Percentiles rank a stretch among this genome's conserved stretches.
These are phyloP conservation scores for Lasiodiplodia sp. DNA, from an alignment of 2,329 filamentous ascomycete genomes.

Conservation along the genomic window DNA sequence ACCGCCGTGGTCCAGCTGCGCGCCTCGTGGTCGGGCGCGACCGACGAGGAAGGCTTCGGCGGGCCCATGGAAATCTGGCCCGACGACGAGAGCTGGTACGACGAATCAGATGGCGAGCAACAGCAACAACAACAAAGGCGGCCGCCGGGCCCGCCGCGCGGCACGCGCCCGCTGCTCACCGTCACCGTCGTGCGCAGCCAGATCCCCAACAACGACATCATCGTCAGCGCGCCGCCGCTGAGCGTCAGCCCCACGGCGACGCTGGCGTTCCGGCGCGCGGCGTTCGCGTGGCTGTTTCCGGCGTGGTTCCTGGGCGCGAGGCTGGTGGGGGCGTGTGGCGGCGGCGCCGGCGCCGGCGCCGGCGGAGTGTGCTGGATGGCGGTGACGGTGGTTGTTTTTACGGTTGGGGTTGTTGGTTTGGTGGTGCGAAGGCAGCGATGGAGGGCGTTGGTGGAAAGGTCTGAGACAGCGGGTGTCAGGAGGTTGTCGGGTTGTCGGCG, in stretches of 20 bases:
- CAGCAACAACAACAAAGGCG: background rate
- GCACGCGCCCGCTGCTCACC: constrained; percentile 18
- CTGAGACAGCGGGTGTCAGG: background rate
- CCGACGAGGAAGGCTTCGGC: background rate
- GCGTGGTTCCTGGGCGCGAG: background rate
- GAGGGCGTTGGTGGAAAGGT: background rate
- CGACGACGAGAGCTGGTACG: constrained; percentile 17
- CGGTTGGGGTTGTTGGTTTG: background rate
- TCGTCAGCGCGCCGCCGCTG: constrained; percentile 14
- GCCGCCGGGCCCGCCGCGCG: constrained; percentile 1
- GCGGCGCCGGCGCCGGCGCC: background rate
- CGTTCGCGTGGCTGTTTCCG: background rate
- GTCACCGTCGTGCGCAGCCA: constrained; percentile 17
- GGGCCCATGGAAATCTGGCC: constrained; percentile 25
- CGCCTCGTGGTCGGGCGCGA: constrained; percentile 1
- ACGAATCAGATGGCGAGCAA: too few relatives aligned
- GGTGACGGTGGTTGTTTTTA: too few relatives aligned
- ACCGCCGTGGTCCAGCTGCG: constrained; percentile 11
- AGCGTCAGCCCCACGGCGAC: background rate
- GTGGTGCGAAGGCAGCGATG: background rate
- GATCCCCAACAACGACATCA: constrained; percentile 9
- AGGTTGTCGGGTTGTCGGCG: background rate
- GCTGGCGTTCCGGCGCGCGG: background rate
- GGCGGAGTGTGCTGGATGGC: background rate
- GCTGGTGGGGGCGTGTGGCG: background rate